Evolutionary conservation across 2,329 filamentous ascomycete genomes (phyloP), one percentile per base, ranked within the genome.

Genomic region (Phialophora expanda): DNA sequence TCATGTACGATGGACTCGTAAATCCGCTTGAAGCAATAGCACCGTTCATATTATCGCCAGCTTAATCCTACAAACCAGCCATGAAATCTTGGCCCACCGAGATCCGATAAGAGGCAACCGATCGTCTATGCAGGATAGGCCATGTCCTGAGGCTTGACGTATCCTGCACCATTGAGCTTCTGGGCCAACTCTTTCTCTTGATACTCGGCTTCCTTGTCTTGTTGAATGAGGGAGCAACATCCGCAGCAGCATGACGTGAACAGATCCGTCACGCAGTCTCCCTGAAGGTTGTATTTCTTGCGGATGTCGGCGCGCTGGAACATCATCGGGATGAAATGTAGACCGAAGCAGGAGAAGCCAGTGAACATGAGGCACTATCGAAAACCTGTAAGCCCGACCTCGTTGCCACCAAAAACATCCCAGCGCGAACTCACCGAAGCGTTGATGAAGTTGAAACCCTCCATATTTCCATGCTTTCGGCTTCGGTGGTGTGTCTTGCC

Each of bases 171-270:
- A 44, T 68, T 63, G 58, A 60, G 62, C 30, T 68, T 65, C 8
- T 67, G 50, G 14, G 59, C 62, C 38, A 69, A 20, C 60, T 69
- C 66, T 41, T 65, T 66, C 65, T 69, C 67, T 3, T 62, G 65
- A 17, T 66, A 22, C 56, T 65, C 62, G 30, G 73, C 80, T 72
- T 87, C 85, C 69, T 85, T 85, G 73, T 87, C 84, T 61, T 86
- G 80, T 77, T 88, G 86, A 69, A 86, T 79, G 64, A 87, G 75
- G 4, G 80, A 80, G 71, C 85, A 87, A 79, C 84, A 86, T 30
- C 77, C 74, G 74, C 85, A 87, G 78, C 81, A 87, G 75, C 78
- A 86, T 14, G 81, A 76, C 17, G 77, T 75, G 70, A 82, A 82
- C 75, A 81, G 87, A 73, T 88, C 85, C 30, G 74, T 75, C 63